Evolutionary conservation across 2,329 filamentous ascomycete genomes (phyloP).

Genomic region (Talaromyces sp.): DNA sequence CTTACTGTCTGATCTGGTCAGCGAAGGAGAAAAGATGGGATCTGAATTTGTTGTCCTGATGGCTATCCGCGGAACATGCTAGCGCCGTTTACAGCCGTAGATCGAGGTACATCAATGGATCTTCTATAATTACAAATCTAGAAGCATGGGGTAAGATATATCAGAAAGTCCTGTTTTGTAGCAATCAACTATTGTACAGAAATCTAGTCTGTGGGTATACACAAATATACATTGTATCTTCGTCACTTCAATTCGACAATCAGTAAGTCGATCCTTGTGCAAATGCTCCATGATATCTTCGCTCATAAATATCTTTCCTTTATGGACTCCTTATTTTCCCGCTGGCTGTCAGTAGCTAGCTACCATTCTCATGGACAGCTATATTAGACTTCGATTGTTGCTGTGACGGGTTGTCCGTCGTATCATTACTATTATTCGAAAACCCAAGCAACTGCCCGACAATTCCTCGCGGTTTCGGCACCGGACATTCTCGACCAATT

Average conservation of each 20-base stretch:
- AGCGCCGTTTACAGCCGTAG: not conserved
- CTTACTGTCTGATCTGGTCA: not conserved
- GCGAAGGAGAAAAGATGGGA: not conserved
- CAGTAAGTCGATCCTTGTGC: not conserved
- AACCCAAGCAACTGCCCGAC: constrained; percentile 75
- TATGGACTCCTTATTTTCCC: not conserved
- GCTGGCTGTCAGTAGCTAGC: not conserved
- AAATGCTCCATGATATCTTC: not conserved
- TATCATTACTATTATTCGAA: constrained; percentile 39
- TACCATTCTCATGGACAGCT: constrained; percentile 21
- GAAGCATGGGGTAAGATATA: not conserved
- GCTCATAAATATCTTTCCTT: not conserved
- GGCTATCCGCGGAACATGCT: constrained; percentile 1
- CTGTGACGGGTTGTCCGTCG: constrained; percentile 18
- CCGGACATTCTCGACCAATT: constrained; percentile 73
- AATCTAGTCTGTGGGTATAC: constrained; percentile 5
- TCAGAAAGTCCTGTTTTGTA: not conserved
- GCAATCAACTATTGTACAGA: constrained; percentile 13
- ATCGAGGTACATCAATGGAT: too few relatives aligned
- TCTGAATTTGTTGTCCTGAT: constrained; percentile 2
- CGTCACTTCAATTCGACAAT: not conserved
- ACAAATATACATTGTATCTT: constrained; percentile 10
- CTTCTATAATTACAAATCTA: not conserved
- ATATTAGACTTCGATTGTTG: constrained; percentile 18
- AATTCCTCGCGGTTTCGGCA: constrained; percentile 83